Conservation (phyloP, 768 basidiomycete genomes). For the Lactarius hatsudake region DNA sequence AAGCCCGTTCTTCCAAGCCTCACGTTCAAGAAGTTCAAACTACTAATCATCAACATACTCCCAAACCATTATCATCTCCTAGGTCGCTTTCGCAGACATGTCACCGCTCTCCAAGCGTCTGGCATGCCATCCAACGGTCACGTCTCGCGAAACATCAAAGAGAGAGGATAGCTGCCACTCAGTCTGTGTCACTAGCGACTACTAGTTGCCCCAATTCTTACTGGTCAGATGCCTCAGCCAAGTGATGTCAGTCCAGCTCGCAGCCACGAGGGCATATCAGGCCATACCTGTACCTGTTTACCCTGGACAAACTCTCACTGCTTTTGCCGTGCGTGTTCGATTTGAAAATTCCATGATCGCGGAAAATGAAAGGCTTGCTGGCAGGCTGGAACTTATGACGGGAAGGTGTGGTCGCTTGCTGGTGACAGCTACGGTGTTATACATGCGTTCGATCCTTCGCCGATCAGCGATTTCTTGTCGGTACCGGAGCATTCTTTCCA, state of each 20-base stretch:
- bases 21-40: no score
- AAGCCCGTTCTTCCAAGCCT: not conserved
- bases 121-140: constrained; percentile 15
- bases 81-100: not conserved
- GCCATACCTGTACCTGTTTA: constrained; percentile 12
- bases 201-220: constrained; percentile 5
- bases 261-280: constrained; percentile 10
- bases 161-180: constrained; percentile 14
- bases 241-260: constrained; percentile 21
- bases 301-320: constrained; percentile 13
- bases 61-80: not conserved
- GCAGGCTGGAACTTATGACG: constrained; percentile 14
- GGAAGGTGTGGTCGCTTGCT: constrained; percentile 13
- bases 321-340: constrained; percentile 19
- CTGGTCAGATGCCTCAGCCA: constrained; percentile 5
- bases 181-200: constrained; percentile 16
- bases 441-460: constrained; percentile 11
- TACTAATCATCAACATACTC: not conserved
- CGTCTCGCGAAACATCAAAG: constrained; percentile 16
- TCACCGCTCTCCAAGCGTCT: not conserved
- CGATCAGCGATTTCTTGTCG: constrained; percentile 6
- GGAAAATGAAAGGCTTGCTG: not conserved
- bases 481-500: constrained; percentile 3
- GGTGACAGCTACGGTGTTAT: constrained; percentile 23
- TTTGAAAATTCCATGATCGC: constrained; percentile 3